Evolutionary conservation across 2,329 filamentous ascomycete species (phyloP).

Genomic region (Cercospora nicotianae): DNA sequence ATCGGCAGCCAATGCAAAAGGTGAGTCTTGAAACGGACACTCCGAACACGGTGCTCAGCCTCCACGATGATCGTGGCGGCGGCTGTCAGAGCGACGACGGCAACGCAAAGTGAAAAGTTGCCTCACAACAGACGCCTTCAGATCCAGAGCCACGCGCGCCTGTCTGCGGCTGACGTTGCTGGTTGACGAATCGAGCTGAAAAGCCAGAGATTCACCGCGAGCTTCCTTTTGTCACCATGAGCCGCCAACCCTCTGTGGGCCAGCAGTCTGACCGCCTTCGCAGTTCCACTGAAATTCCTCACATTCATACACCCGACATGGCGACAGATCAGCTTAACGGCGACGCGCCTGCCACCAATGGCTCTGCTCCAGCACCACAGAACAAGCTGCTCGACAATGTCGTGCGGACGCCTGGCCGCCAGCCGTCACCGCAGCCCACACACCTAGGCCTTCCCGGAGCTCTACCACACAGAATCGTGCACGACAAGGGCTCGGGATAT

Average conservation of each 20-base stretch:
- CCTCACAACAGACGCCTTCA: not conserved
- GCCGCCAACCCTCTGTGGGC: not conserved
- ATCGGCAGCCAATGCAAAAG: slow-evolving; percentile 10
- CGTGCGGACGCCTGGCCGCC: slow-evolving; percentile 56
- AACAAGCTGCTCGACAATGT: slow-evolving; percentile 62
- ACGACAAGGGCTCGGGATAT: slow-evolving; percentile 90
- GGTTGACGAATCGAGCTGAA: not conserved
- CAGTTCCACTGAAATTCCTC: not conserved
- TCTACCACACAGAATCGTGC: slow-evolving; percentile 60
- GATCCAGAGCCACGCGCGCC: not conserved
- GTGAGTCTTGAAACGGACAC: slow-evolving; percentile 9
- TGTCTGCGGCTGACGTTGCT: not conserved
- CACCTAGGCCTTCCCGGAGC: slow-evolving; percentile 71
- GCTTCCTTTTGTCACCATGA: not conserved
- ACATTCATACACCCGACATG: slow-evolving; percentile 16
- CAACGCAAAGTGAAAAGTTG: not conserved
- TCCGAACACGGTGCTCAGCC: not conserved
- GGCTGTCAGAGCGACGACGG: not conserved
- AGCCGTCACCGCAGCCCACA: slow-evolving; percentile 84
- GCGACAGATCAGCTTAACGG: slow-evolving; percentile 18
- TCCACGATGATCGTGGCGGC: not conserved
- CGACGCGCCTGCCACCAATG: slow-evolving; percentile 9
- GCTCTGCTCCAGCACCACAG: slow-evolving; percentile 28
- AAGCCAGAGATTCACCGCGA: slow-evolving; percentile 12
- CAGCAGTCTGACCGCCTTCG: slow-evolving; percentile 2